Base-by-base conservation (phyloP, 306 rosid species). In the Trifolium repens region DNA sequence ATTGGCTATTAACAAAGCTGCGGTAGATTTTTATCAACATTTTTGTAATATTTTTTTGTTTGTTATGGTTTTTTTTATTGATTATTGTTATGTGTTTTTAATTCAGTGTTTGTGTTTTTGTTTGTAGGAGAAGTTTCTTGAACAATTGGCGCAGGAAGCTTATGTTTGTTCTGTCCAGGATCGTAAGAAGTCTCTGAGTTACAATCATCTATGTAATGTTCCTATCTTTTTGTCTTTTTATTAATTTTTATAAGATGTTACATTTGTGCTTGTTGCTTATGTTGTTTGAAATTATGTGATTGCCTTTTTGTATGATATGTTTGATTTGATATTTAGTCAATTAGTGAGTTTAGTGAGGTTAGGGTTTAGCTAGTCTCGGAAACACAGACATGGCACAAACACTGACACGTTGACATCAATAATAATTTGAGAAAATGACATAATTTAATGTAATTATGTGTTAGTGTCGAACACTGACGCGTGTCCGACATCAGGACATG, bases 61-160 rank as follows among this genome's bases (percentile, higher is more conserved):
- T 67, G 8, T 53, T 34, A 30, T 17, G 8, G 8, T 32, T 59
- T 12, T 12, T 2, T 17, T 11, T 10, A 0, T 2, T 60, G 2
- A 2, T 60, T 3, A 54, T 57, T 42, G n/a, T 26, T 58, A 15
- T 34, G 5, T 0, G 8, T 58, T 26, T 69, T 1, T 37, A 2
- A 4, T 55, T 73, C 1, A 6, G 6, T 1, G 13, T 62, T 75
- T 69, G 6, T 59, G 24, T 17, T 39, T 8, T 27, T 24, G 2
- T 4, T 57, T 81, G 75, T 86, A 94, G 98, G 98, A 89, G 92
- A 91, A 82, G 87, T 94, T 94, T 39, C 89, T 94, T 9, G 82
- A 86, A 60, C 91, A 83, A 60, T 88, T 91, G 42, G 69, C 89
- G 30, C 79, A 76, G 65, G 97, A 94, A 11, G 83, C 91, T 7